Evolutionary conservation across 352 stramenopile genomes (phyloP).

Genomic region (Hyaloperonospora arabidopsidis): DNA sequence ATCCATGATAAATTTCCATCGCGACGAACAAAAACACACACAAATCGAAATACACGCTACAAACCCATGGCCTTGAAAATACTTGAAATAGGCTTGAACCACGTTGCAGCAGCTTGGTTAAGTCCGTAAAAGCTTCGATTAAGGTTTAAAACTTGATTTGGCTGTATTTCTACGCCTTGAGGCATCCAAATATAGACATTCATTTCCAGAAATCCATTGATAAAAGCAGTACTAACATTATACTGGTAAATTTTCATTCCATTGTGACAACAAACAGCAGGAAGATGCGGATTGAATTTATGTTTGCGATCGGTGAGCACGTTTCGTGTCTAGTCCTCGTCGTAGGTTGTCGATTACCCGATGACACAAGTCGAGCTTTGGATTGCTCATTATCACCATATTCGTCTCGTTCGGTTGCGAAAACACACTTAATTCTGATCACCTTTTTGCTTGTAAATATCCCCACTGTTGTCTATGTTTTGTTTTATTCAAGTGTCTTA

Average conservation of each 20-base stretch:
- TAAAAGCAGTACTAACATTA: conserved; percentile 3
- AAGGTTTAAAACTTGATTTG: not conserved
- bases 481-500: too few species aligned
- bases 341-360: too few species aligned
- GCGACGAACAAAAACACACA: not conserved
- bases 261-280: not conserved
- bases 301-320: conserved; percentile 1
- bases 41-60: not conserved
- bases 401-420: not conserved
- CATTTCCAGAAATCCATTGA: conserved; percentile 4
- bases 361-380: conserved; percentile 1
- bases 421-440: not conserved
- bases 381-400: not conserved
- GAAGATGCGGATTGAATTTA: conserved; percentile 2
- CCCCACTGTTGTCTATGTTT: too few species aligned
- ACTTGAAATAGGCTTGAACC: too few species aligned
- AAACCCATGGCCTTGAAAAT: conserved; percentile 3
- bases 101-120: too few species aligned
- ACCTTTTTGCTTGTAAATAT: too few species aligned
- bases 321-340: not conserved
- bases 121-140: conserved; percentile 25
- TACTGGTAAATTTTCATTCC: conserved; percentile 4
- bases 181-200: conserved; percentile 3
- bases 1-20: not conserved
- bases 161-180: not conserved